Percentiles rank a stretch among this genome's conserved stretches.
Conservation (phyloP, 345 rosid genomes). For the Rhodomyrtus tomentosa region DNA sequence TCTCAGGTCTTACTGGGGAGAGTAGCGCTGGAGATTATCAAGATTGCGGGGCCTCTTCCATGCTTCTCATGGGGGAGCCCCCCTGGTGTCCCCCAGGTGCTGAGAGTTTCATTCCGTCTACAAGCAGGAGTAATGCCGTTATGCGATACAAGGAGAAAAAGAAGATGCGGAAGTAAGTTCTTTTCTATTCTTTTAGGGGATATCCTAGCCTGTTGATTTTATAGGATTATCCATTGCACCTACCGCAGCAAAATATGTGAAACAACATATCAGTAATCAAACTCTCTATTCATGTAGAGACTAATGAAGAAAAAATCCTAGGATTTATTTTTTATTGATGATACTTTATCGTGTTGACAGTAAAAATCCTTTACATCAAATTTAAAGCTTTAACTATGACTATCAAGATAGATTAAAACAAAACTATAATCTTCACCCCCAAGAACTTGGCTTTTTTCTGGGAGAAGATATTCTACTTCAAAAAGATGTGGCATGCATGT, state of each 20-base stretch:
- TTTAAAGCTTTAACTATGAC: not conserved
- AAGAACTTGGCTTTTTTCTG: not conserved
- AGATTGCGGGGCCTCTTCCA: conserved; percentile 80
- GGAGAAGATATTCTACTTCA: not conserved
- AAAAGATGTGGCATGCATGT: not conserved
- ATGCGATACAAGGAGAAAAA: conserved; percentile 95
- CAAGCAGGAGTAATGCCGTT: conserved; percentile 64
- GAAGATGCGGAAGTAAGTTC: conserved; percentile 81
- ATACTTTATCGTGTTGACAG: not conserved
- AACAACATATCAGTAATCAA: not conserved
- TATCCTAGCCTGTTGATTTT: not conserved
- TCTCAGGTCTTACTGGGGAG: conserved; percentile 92
- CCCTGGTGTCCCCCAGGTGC: conserved; percentile 73
- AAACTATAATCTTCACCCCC: not conserved
- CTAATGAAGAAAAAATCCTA: not conserved
- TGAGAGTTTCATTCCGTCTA: conserved; percentile 44
- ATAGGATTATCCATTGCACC: not conserved
- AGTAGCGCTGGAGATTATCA: conserved; percentile 71
- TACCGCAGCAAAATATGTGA: not conserved
- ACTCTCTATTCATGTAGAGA: not conserved
- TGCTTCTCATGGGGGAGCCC: conserved; percentile 77
- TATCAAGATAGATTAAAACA: not conserved
- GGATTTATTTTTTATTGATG: not conserved
- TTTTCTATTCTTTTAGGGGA: not conserved
- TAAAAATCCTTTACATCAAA: not conserved